A percentile compares a stretch with the other conserved stretches of the same genome.
These are phyloP conservation scores for Dipteronia sinensis DNA, from an alignment of 345 rosid genomes.

Conservation along the genomic window DNA sequence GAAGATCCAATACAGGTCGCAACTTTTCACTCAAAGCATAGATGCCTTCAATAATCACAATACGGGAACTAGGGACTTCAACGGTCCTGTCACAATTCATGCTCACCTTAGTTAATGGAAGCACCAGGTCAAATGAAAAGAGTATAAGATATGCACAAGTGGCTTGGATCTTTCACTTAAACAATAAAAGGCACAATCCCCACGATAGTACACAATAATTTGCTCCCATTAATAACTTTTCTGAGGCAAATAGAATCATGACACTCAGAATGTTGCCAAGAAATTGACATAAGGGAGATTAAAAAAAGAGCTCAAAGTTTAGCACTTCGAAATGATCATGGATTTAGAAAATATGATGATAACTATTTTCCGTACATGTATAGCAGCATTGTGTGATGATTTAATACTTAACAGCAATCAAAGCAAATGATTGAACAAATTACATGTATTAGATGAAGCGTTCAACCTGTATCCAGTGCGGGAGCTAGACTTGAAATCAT, in stretches of 20 bases:
- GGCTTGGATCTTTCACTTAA: constrained; percentile 3
- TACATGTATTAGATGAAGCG: constrained; percentile 16
- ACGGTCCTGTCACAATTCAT: constrained; percentile 59
- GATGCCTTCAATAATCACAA: constrained; percentile 92
- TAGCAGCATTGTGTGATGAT: background rate
- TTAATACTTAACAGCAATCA: constrained; percentile 19
- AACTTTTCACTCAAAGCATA: constrained; percentile 92
- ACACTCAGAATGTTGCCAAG: background rate
- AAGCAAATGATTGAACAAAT: constrained; percentile 18
- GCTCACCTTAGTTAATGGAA: constrained; percentile 21
- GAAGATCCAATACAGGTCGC: constrained; percentile 85
- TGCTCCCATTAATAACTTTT: background rate
- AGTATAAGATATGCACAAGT: background rate
- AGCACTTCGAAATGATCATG: background rate
- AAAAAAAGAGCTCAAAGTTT: background rate
- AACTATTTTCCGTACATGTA: background rate
- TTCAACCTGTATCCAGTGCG: constrained; percentile 88
- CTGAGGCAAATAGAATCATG: background rate
- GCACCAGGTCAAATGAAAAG: constrained; percentile 2
- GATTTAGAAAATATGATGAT: background rate
- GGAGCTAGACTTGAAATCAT: constrained; percentile 94
- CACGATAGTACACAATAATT: background rate
- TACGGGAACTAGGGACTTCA: constrained; percentile 88
- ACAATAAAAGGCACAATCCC: background rate
- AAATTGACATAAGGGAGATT: background rate